Evolutionary conservation across 177 flowering plant species (phyloP).

Genomic region (Telopea speciosissima): DNA sequence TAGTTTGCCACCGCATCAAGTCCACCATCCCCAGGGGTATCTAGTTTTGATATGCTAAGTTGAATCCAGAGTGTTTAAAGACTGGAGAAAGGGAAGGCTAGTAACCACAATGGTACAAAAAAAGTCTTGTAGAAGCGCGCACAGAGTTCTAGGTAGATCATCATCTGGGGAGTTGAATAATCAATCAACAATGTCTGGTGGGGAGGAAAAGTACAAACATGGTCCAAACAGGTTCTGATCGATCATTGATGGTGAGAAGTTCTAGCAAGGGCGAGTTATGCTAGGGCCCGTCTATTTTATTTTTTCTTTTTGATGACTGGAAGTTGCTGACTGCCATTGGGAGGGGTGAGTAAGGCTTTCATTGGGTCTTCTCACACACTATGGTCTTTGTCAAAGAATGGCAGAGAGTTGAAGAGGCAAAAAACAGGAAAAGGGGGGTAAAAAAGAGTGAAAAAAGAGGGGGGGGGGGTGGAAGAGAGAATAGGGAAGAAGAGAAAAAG

Average conservation of each 20-base stretch:
- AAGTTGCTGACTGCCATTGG: not conserved
- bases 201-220: too few relatives aligned
- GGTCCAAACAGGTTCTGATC: slow-evolving; percentile 24
- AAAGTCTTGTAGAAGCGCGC: slow-evolving; percentile 12
- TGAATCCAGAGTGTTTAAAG: slow-evolving; percentile 26
- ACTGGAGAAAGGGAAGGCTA: slow-evolving; percentile 9
- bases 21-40: slow-evolving; percentile 14
- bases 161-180: too few relatives aligned
- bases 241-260: slow-evolving; percentile 7
- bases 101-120: slow-evolving; percentile 11
- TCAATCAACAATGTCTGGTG: slow-evolving; percentile 16
- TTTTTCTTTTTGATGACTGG: not conserved
- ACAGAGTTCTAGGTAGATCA: slow-evolving; percentile 24
- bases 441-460: too few relatives aligned
- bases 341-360: slow-evolving; percentile 7
- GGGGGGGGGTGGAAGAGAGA: not conserved
- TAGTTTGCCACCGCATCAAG: slow-evolving; percentile 13
- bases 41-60: slow-evolving; percentile 20
- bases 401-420: slow-evolving; percentile 9
- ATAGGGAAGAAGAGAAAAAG: not conserved
- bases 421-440: not conserved
- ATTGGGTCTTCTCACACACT: slow-evolving; percentile 14
- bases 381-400: slow-evolving; percentile 13
- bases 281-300: slow-evolving; percentile 4
- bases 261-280: slow-evolving; percentile 5